Conservation (phyloP, 1,284 basidiomycete genomes). For the Sparassis latifolia region DNA sequence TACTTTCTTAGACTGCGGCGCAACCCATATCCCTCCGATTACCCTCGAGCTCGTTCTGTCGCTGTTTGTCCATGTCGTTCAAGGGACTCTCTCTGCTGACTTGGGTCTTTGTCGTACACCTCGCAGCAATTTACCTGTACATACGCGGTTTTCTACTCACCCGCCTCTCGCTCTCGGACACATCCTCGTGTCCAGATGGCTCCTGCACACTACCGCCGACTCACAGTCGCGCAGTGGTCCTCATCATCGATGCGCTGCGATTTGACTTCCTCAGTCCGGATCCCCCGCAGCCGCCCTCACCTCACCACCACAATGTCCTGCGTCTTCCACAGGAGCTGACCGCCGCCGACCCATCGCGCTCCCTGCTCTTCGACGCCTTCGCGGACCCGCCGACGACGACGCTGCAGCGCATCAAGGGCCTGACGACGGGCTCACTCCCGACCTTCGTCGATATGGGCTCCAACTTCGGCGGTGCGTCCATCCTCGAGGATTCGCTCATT, state of each 20-base stretch:
- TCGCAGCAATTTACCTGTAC: conserved; percentile 72
- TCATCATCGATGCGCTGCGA: conserved; percentile 91
- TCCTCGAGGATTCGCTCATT: conserved; percentile 84
- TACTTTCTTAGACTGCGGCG: no score
- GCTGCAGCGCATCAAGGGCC: conserved; percentile 89
- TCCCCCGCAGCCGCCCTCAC: conserved; percentile 53
- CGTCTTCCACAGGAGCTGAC: conserved; percentile 74
- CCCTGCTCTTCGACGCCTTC: conserved; percentile 84
- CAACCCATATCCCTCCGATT: no score
- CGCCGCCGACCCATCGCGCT: conserved; percentile 52
- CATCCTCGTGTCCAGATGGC: conserved; percentile 40
- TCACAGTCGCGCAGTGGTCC: conserved; percentile 74
- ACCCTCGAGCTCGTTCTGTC: background rate
- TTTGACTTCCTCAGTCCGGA: conserved; percentile 89
- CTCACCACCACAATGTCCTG: conserved; percentile 79
- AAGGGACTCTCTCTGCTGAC: conserved; percentile 35
- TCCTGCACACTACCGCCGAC: conserved; percentile 50
- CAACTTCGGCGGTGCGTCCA: conserved; percentile 85
- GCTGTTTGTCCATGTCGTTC: background rate
- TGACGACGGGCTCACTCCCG: conserved; percentile 93
- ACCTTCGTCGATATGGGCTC: conserved; percentile 93
- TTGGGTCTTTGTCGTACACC: conserved; percentile 55
- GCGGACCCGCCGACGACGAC: conserved; percentile 96
- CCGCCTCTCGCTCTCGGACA: conserved; percentile 68
- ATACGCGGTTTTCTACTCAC: conserved; percentile 86